A percentile compares a stretch with the other conserved stretches of the same genome.
phyloP scores from a whole-genome alignment of 768 basidiomycete genomes.

The Rhizopogon vinicolor region DNA sequence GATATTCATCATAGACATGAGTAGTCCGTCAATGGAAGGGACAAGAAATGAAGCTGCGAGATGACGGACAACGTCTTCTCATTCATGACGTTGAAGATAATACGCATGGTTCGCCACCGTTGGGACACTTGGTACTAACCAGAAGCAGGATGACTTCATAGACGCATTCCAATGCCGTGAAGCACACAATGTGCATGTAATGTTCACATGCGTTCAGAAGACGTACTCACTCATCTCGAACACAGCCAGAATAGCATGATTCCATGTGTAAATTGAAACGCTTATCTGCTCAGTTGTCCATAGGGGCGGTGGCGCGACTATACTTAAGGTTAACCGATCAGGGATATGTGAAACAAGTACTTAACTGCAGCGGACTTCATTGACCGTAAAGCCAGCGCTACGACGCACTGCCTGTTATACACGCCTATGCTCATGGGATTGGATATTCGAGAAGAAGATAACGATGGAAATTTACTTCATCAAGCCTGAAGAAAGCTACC shows the following conservation, averaged over 20 bases:
- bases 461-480: neutral
- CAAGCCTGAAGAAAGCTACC: neutral
- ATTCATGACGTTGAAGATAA: neutral
- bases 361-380: neutral
- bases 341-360: neutral
- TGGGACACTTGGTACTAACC: neutral
- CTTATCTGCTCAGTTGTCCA: neutral
- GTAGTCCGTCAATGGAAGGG: no score
- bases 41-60: neutral
- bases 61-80: neutral
- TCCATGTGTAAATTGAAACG: slow-evolving; percentile 23
- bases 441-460: neutral
- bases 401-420: neutral
- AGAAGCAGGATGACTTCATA: neutral
- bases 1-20: neutral
- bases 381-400: neutral
- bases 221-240: slow-evolving; percentile 1
- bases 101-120: neutral
- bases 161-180: neutral
- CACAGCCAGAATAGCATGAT: slow-evolving; percentile 20
- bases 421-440: neutral
- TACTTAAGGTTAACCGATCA: neutral
- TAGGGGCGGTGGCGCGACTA: slow-evolving; percentile 2
- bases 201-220: neutral
- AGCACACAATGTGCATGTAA: neutral